A percentile compares a stretch with the other conserved stretches of the same genome.
These are phyloP conservation scores for Phytophthora aleatoria DNA, from an alignment of 352 stramenopile genomes.

Conservation along the genomic window DNA sequence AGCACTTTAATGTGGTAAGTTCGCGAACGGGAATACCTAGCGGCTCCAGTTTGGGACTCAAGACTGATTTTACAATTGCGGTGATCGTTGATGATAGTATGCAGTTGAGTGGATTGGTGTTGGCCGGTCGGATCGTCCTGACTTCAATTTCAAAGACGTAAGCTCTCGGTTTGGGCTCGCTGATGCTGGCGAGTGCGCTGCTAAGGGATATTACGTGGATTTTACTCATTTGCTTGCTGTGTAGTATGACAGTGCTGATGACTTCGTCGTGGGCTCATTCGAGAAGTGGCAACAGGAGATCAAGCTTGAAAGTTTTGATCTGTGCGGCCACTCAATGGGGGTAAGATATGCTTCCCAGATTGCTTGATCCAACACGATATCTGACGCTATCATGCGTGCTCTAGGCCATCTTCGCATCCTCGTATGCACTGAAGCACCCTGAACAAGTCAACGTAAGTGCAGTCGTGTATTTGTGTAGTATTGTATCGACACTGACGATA, in stretches of 20 bases:
- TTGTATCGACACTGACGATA: constrained; percentile 1
- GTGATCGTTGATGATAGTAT: constrained; percentile 72
- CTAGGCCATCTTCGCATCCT: constrained; percentile 84
- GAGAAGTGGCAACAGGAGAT: constrained; percentile 84
- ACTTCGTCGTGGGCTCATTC: constrained; percentile 71
- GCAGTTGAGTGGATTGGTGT: constrained; percentile 87
- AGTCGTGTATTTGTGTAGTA: background rate
- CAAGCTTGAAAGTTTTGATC: constrained; percentile 64
- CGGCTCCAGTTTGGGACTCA: background rate
- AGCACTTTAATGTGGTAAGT: constrained; percentile 84
- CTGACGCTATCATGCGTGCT: constrained; percentile 5
- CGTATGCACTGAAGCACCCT: constrained; percentile 68
- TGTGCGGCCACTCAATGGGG: constrained; percentile 85
- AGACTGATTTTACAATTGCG: background rate
- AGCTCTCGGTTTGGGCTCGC: background rate
- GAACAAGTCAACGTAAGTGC: constrained; percentile 62
- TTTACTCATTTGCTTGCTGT: background rate
- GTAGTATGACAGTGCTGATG: constrained; percentile 80
- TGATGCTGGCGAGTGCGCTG: background rate
- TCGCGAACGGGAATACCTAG: too few relatives aligned
- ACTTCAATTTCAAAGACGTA: constrained; percentile 76
- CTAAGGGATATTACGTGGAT: background rate
- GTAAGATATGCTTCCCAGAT: constrained; percentile 32
- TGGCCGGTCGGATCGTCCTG: constrained; percentile 76
- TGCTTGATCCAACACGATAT: background rate